Evolutionary conservation across 1,284 basidiomycete genomes (phyloP), one percentile per base, ranked within the genome.

Genomic region (Pisolithus thermaeus): DNA sequence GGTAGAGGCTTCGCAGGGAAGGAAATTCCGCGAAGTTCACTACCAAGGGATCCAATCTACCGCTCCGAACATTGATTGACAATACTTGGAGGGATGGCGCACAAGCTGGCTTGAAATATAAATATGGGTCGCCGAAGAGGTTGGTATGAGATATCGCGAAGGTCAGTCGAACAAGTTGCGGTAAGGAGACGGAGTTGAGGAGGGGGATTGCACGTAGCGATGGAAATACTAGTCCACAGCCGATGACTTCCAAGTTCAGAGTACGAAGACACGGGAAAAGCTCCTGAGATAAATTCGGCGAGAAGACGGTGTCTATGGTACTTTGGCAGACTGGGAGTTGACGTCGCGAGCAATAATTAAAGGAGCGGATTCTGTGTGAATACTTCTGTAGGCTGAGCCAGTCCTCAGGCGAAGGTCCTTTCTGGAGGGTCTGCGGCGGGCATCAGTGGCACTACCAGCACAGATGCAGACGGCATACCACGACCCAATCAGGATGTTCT

Each of bases 261-360:
- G 47, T 40, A 20, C 47, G 53, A 16, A 66, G 64, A 35, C 46
- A 62, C 14, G 67, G 64, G 36, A 69, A 63, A 16, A 69, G 35
- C 1, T 28, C 3, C 39, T 53, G 52, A 18, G 67, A 64, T 52
- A 56, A 52, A n/a, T 54, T 52, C 1, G 60, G 56, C 3, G 49
- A 49, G 23, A 69, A 38, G 9, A 69, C 40, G 20, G 53, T 41
- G 9, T 53, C 30, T 4, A 66, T 52, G 54, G 11, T 54, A 52
- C 4, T 65, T 65, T 30, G 67, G 55, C 14, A 68, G 25, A 27
- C 51, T 28, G 40, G 55, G 3, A 63, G 63, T 14, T 65, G 49
- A 23, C 37, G 12, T 44, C 56, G 59, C 7, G 50, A 60, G 23
- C 59, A 53, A 2, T 66, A 62, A 27, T 67, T 61, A 22, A 66